Evolutionary conservation across 164 flowering plant genomes (phyloP).

Genomic region (Saururus chinensis): DNA sequence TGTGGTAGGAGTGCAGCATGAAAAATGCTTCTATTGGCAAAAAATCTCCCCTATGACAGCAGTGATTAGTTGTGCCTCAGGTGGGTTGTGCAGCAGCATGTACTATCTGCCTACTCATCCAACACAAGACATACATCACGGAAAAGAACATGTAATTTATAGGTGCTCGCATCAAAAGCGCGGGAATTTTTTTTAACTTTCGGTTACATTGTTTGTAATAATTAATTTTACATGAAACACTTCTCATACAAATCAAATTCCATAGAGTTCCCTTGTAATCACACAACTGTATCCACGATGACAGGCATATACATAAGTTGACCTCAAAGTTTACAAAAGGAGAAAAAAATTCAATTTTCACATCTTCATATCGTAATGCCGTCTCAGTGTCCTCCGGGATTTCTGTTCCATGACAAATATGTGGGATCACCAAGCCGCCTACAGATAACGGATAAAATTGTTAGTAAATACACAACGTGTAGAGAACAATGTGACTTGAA

Average conservation of each 20-base stretch:
- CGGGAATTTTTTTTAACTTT: background rate
- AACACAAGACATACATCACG: too few species aligned
- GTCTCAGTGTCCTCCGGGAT: conserved; percentile 27
- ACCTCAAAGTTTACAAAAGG: background rate
- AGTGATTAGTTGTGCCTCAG: too few species aligned
- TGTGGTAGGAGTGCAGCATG: too few species aligned
- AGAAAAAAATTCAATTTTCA: background rate
- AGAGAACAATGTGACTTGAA: background rate
- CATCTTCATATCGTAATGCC: background rate
- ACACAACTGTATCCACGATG: too few species aligned
- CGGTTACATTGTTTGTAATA: background rate
- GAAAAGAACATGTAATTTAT: too few species aligned
- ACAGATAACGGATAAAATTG: conserved; percentile 13
- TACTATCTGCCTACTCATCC: too few species aligned
- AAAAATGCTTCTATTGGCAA: too few species aligned
- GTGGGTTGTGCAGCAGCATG: too few species aligned
- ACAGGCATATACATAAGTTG: conserved; percentile 1
- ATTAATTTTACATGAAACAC: background rate
- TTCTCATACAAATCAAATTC: too few species aligned
- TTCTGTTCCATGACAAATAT: conserved; percentile 70
- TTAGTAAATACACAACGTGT: background rate
- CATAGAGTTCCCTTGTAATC: too few species aligned
- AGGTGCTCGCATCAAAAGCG: too few species aligned
- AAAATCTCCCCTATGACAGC: too few species aligned
- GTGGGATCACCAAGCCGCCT: conserved; percentile 79